Percentiles rank a stretch among this genome's conserved stretches.
Conservation (phyloP, 371 early-diverging fungal genomes). For the Synchytrium microbalum region DNA sequence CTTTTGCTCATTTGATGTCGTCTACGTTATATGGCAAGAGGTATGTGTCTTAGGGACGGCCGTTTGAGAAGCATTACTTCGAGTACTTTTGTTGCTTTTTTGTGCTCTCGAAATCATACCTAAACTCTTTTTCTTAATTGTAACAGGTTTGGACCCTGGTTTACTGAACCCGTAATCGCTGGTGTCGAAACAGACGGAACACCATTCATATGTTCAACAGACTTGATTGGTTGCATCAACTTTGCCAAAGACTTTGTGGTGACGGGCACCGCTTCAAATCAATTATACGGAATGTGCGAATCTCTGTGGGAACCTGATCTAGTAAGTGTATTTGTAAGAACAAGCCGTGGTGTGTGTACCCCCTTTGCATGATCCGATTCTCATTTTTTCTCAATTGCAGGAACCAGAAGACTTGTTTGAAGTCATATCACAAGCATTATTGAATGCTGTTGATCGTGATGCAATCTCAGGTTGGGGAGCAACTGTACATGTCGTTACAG, state of each 20-base stretch:
- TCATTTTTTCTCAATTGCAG: too few species aligned
- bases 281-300: slow-evolving; percentile 98
- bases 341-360: background rate
- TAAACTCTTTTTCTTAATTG: slow-evolving; percentile 10
- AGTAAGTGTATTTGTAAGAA: slow-evolving; percentile 33
- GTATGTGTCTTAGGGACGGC: slow-evolving; percentile 31
- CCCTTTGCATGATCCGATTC: too few species aligned
- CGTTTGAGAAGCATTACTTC: background rate
- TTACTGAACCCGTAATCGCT: slow-evolving; percentile 90
- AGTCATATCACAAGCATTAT: slow-evolving; percentile 90
- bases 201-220: slow-evolving; percentile 95
- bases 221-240: slow-evolving; percentile 95
- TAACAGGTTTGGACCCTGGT: slow-evolving; percentile 94
- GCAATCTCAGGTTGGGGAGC: slow-evolving; percentile 99
- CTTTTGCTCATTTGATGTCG: slow-evolving; percentile 92
- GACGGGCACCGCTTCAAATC: slow-evolving; percentile 84
- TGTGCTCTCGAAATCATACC: background rate
- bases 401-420: slow-evolving; percentile 98
- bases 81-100: too few species aligned
- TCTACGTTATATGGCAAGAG: slow-evolving; percentile 94
- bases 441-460: slow-evolving; percentile 98
- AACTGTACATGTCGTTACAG: slow-evolving; percentile 88
- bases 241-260: slow-evolving; percentile 96
- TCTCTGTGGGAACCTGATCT: slow-evolving; percentile 95
- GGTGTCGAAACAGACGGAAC: slow-evolving; percentile 87